A percentile compares a stretch with the other conserved stretches of the same genome.
Evolutionary conservation across 2,329 filamentous ascomycete species (phyloP).

Genomic region (Fusarium sp.): DNA sequence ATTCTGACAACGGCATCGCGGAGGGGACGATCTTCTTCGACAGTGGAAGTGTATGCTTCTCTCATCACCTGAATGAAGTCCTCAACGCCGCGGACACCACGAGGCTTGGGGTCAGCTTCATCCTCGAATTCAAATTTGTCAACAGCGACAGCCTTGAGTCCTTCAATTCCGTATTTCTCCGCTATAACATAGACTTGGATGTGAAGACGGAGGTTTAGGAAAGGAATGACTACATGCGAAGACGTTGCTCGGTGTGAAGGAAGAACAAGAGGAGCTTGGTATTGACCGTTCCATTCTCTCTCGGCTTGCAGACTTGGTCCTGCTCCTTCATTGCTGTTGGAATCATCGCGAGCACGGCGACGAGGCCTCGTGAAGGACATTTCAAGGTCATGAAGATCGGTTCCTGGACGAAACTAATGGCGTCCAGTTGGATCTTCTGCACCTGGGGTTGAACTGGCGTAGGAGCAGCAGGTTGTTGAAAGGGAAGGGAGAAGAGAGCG

Average conservation of each 20-base stretch:
- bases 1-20: not conserved
- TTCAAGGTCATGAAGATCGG: no score
- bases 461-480: no score
- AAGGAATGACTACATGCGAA: accelerated
- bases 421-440: no score
- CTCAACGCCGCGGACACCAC: not conserved
- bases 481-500: no score
- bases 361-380: no score
- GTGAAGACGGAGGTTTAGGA: not conserved
- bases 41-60: not conserved
- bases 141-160: not conserved
- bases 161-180: not conserved
- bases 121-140: not conserved
- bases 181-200: no score
- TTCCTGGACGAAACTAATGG: no score
- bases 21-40: not conserved
- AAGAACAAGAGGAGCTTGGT: accelerated
- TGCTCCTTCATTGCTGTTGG: no score
- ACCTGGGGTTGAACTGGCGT: not conserved
- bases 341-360: no score
- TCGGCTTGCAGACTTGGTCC: no score
- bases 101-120: no score
- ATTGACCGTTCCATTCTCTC: no score
- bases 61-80: not conserved
- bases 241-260: not conserved